Evolutionary conservation across 108 stramenopile genomes (phyloP).

Genomic region (Licmophora abbreviata): DNA sequence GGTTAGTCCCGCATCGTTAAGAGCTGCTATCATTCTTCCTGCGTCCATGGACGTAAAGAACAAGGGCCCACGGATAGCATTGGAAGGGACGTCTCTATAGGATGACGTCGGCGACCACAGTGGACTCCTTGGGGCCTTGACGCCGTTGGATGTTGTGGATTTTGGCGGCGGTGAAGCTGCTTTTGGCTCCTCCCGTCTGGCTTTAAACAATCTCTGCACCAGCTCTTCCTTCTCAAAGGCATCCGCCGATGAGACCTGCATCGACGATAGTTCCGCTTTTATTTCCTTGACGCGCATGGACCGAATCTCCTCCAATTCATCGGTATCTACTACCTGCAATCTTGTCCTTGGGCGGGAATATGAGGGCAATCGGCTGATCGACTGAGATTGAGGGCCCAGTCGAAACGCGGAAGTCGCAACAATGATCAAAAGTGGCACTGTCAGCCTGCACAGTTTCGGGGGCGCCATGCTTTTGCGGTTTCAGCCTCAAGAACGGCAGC

Average conservation of each 20-base stretch:
- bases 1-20: constrained; percentile 30
- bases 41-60: constrained; percentile 31
- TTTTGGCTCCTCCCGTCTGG: constrained; percentile 4
- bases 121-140: neutral
- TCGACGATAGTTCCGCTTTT: constrained; percentile 43
- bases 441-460: no score
- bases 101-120: neutral
- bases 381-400: no score
- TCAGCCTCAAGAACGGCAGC: no score
- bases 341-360: no score
- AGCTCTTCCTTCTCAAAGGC: constrained; percentile 78
- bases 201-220: constrained; percentile 44
- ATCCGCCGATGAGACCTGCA: constrained; percentile 33
- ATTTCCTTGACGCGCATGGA: constrained; percentile 52
- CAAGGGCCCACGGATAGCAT: constrained; percentile 14
- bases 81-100: neutral
- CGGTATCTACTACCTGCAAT: no score
- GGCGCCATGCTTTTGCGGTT: no score
- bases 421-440: no score
- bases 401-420: no score
- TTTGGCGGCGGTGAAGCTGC: neutral
- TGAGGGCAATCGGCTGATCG: no score
- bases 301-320: constrained; percentile 22
- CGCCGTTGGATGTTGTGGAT: constrained; percentile 17
- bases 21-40: constrained; percentile 27